Evolutionary conservation across 345 rosid genomes (phyloP).

Genomic region (Tarenaya hassleriana): DNA sequence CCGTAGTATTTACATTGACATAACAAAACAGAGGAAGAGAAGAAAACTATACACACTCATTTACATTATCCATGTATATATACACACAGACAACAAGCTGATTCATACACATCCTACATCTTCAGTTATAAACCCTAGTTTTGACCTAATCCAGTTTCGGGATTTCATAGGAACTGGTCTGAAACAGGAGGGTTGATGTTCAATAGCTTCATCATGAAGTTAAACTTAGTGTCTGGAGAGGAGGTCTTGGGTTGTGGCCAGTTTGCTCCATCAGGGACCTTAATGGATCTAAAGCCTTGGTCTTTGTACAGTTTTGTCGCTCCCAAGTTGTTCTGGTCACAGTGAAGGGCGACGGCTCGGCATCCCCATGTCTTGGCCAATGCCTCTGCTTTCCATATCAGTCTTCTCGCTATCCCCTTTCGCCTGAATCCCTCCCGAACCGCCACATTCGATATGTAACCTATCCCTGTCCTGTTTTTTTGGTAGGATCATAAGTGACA

Average conservation of each 20-base stretch:
- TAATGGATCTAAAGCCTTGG: slow-evolving; percentile 63
- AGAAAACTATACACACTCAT: no score
- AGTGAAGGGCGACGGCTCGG: slow-evolving; percentile 74
- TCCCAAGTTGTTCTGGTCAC: slow-evolving; percentile 63
- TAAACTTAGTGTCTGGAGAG: slow-evolving; percentile 54
- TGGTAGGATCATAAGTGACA: no score
- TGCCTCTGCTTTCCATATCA: slow-evolving; percentile 76
- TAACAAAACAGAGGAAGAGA: no score
- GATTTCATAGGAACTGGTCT: slow-evolving; percentile 16
- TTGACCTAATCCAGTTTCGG: no score
- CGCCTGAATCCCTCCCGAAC: slow-evolving; percentile 67
- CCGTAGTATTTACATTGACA: no score
- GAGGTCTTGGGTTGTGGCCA: slow-evolving; percentile 78
- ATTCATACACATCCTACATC: no score
- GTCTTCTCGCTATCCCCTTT: slow-evolving; percentile 82
- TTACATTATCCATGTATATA: no score
- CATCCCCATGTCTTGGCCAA: slow-evolving; percentile 85
- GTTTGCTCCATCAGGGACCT: slow-evolving; percentile 72
- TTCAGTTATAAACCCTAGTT: no score
- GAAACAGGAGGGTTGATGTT: slow-evolving; percentile 29
- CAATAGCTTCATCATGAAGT: slow-evolving; percentile 91
- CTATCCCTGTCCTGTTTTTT: slow-evolving; percentile 71
- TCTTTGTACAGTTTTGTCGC: slow-evolving; percentile 69
- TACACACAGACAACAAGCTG: no score
- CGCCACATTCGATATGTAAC: slow-evolving; percentile 86